Evolutionary conservation across 805 yeast genomes (phyloP).

Genomic region (Yamadazyma endophytica): DNA sequence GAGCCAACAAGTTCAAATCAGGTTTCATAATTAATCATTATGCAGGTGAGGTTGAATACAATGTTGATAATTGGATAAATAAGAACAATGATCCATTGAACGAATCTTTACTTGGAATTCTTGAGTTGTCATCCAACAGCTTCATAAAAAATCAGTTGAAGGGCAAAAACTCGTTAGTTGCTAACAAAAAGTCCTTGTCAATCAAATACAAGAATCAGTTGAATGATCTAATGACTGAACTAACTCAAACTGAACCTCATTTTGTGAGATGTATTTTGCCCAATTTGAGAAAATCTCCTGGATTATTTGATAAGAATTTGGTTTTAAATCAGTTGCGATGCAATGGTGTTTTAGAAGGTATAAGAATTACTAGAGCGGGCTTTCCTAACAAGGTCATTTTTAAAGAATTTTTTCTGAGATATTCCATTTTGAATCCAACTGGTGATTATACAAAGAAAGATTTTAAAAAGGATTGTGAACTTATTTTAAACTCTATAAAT

Average conservation of each 20-base stretch:
- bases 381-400: slow-evolving; percentile 90
- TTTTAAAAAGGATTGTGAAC: slow-evolving; percentile 64
- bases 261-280: slow-evolving; percentile 96
- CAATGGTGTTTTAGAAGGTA: slow-evolving; percentile 97
- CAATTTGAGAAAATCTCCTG: slow-evolving; percentile 68
- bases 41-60: slow-evolving; percentile 95
- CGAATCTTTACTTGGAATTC: slow-evolving; percentile 61
- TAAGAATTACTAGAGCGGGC: slow-evolving; percentile 94
- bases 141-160: slow-evolving; percentile 43
- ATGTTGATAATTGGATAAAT: slow-evolving; percentile 87
- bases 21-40: slow-evolving; percentile 88
- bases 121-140: slow-evolving; percentile 52
- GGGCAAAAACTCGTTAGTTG: slow-evolving; percentile 3
- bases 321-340: slow-evolving; percentile 89
- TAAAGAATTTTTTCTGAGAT: slow-evolving; percentile 72
- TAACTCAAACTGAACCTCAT: slow-evolving; percentile 85
- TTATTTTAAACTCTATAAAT: slow-evolving; percentile 58
- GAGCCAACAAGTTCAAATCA: slow-evolving; percentile 65
- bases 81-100: slow-evolving; percentile 92
- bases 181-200: slow-evolving; percentile 59
- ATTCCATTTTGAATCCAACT: slow-evolving; percentile 60
- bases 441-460: slow-evolving; percentile 37
- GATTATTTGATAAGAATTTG: slow-evolving; percentile 64
- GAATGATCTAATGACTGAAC: slow-evolving; percentile 61
- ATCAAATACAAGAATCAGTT: slow-evolving; percentile 87